Evolutionary conservation across 164 flowering plant species (phyloP).

Genomic region (Kalanchoe fedtschenkoi): DNA sequence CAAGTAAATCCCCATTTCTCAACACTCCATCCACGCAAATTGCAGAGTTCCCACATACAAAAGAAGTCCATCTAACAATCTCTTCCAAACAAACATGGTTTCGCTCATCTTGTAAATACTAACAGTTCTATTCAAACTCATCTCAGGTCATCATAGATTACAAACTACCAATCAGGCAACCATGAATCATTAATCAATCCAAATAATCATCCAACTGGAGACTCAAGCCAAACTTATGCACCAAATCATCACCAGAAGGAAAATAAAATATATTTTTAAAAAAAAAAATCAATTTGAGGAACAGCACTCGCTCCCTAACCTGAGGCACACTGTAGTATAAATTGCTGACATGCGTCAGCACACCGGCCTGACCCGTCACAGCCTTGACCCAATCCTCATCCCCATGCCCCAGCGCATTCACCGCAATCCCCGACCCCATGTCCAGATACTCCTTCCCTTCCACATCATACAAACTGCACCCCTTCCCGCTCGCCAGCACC

Average conservation of each 20-base stretch:
- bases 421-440: conserved; percentile 75
- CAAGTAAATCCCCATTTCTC: neutral
- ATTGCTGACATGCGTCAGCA: conserved; percentile 75
- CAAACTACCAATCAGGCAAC: neutral
- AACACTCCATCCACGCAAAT: no score
- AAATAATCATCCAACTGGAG: neutral
- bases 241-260: no score
- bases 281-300: neutral
- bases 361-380: conserved; percentile 47
- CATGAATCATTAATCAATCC: neutral
- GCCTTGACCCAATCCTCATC: conserved; percentile 71
- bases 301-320: conserved; percentile 25
- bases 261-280: neutral
- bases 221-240: no score
- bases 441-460: conserved; percentile 90
- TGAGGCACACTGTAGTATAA: conserved; percentile 57
- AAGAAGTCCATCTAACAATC: no score
- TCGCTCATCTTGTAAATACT: no score
- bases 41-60: no score
- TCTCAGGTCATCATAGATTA: neutral
- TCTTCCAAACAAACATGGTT: no score
- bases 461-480: conserved; percentile 69
- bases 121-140: no score
- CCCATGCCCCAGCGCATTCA: conserved; percentile 83
- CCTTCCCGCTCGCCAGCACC: conserved; percentile 59